Evolutionary conservation across 78 protist genomes (phyloP), one percentile per base, ranked within the genome.

Genomic region (Dictyostelium firmibasis): DNA sequence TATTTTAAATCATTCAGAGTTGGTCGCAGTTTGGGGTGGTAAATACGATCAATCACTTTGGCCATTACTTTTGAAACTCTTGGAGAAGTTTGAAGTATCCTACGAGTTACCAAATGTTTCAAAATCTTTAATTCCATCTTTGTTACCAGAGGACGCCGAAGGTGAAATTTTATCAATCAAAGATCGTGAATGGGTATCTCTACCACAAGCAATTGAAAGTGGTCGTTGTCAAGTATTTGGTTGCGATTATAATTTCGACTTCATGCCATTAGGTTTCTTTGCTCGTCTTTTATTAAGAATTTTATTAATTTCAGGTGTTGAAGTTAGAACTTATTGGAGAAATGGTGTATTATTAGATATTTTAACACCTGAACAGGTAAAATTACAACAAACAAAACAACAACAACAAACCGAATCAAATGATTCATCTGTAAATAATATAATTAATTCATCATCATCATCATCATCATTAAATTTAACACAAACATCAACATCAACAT

Each of bases 261-360:
- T 89, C 33, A 89, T 89, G 94, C 94, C 94, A 50, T 84, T 89
- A 13, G 94, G 94, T 81, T 89, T 89, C 87, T 89, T 89, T 81
- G 84, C 94, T 6, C 47, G 94, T 36, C 57, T 89, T 4, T n/a
- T 89, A 4, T 57, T 89, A 11, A 69, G 94, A 64, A 47, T 89
- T 38, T 20, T 89, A 25, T 85, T 79, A 44, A 64, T 89, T 20
- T 35, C 43, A 20, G 94, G 94, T 70, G 41, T 81, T n/a, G 76
- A 81, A 11, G 79, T 89, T n/a, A 38, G 44, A 27, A 89, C 94
- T 33, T 89, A 89, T 84, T 89, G 94, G 94, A 60, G 94, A 53
- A 89, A 89, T 50, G 94, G 94, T 81, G 74, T 89, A 10, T 50
- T 89, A 10, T 25, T 89, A 7, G 87, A 89, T 23, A 89, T 89